Percentiles rank a stretch among this genome's conserved stretches.
phyloP scores from a whole-genome alignment of 371 early-diverging fungal species.

The Mucor saturninus region DNA sequence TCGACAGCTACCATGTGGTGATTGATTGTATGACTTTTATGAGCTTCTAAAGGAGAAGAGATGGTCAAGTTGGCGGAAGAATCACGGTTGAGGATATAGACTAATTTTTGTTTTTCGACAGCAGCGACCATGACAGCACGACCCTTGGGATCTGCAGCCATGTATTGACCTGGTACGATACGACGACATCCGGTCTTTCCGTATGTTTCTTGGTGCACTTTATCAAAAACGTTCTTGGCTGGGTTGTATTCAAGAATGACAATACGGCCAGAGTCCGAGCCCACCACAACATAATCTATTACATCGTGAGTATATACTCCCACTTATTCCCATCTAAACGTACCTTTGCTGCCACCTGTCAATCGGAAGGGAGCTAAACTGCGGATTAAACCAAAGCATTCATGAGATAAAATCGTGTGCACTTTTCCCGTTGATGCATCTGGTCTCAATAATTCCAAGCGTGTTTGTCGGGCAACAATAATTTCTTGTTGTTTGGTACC shows the following conservation, averaged over 20 bases:
- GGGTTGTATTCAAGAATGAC: conserved; percentile 91
- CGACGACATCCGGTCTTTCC: conserved; percentile 95
- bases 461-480: conserved; percentile 79
- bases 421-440: conserved; percentile 87
- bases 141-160: conserved; percentile 96
- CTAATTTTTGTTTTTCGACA: conserved; percentile 93
- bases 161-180: conserved; percentile 93
- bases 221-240: conserved; percentile 72
- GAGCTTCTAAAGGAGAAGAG: conserved; percentile 95
- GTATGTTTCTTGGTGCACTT: conserved; percentile 92
- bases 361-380: conserved; percentile 76
- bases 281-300: conserved; percentile 89
- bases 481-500: conserved; percentile 93
- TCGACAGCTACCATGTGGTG: conserved; percentile 88
- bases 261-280: conserved; percentile 91
- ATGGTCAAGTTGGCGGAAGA: conserved; percentile 84
- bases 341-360: conserved; percentile 79
- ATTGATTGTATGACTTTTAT: conserved; percentile 79
- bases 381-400: conserved; percentile 89
- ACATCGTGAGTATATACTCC: too few species aligned
- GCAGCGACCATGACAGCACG: conserved; percentile 96
- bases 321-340: too few species aligned
- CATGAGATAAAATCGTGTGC: conserved; percentile 71
- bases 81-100: conserved; percentile 95
- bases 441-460: conserved; percentile 82